Evolutionary conservation across 176 grass and related monocot genomes (phyloP), one percentile per base, ranked within the genome.

Genomic region (Raddia distichophylla): DNA sequence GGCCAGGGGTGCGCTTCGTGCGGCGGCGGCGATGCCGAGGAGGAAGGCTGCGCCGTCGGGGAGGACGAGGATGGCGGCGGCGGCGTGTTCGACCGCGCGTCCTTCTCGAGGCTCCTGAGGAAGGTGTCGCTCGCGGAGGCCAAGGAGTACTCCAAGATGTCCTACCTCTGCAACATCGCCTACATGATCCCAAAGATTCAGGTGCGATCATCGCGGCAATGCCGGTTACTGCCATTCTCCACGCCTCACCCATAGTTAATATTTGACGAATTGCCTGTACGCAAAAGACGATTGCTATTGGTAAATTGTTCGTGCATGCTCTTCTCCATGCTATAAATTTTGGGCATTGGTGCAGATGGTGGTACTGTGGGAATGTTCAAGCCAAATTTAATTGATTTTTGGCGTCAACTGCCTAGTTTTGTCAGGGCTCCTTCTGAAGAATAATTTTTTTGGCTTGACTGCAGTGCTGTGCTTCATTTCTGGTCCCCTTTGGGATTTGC

Each of bases 91-190:
- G 91, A 99, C 80, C 83, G 80, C 32, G 84, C 76, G 12, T 86
- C 93, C 6, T 99, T 99, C 87, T 92, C 85, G 67, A 89, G 86
- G 67, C 83, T 99, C 43, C 82, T 99, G 16, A 75, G 83, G 43
- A 93, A 90, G 73, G 91, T 91, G 55, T 90, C 91, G 51, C 75
- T 93, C 64, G 35, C 58, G 34, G 87, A 93, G 64, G 81, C 85
- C 17, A 75, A 80, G 68, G 67, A 84, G 60, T 95, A 91, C 75
- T 90, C 86, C 49, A 99, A 86, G 81, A 83, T 95, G 82, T 91
- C 93, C 51, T 93, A 93, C 71, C 86, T 99, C 71, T 84, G 96
- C 86, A 91, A 87, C 78, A 85, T 99, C 58, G 75, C 96, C 5
- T 99, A 99, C 68, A 84, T 79, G 78, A 91, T 93, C 50, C 80